Base-by-base conservation (phyloP, 768 basidiomycete genomes). In the Lentinula lateritia region DNA sequence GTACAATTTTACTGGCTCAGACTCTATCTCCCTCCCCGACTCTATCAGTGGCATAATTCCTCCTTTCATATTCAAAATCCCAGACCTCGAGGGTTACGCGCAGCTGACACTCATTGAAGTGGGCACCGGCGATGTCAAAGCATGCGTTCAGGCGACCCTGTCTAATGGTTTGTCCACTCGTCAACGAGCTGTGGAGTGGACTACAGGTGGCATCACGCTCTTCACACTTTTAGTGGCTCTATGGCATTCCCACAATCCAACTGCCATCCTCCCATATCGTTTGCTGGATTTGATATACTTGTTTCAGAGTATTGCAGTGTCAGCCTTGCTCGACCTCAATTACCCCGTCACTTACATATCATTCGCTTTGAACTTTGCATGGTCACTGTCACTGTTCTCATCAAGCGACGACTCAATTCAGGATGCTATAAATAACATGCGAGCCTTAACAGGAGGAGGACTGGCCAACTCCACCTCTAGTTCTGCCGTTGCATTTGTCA, bases 71-170 rank as follows among this genome's bases (percentile, higher is more conserved):
- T 99, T 87, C 72, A 75, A 79, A 45, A 89, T 99, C 41, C 96
- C 96, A 5, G 92, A 99, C 73, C 80, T 98, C 5, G 94, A 98
- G 71, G 94, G 91, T 16, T 94, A 84, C 68, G 94, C 87, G 0
- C 90, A 93, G 66, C 75, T 98, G 58, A 82, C 86, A 5, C 80
- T 96, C 43, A 83, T 77, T 2, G 85, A 92, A 63, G 81, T 85
- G 36, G 75, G 77, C 53, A 90, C 92, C 5, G 87, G 89, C 52
- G 71, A 84, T 7, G 78, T 92, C 63, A 92, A 88, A 58, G 93
- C 94, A 0, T 99, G 96, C 67, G 82, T 99, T 7, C 93, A 95
- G 72, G 85, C 94, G 16, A 95, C 94, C 2, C 77, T 98, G 10
- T 88, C 92, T 16, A 99, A 99, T 70, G 95, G 95, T 9, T 88